A percentile compares a stretch with the other conserved stretches of the same genome.
phyloP scores from a whole-genome alignment of 805 yeast species.

The Myxozyma mucilagina region DNA sequence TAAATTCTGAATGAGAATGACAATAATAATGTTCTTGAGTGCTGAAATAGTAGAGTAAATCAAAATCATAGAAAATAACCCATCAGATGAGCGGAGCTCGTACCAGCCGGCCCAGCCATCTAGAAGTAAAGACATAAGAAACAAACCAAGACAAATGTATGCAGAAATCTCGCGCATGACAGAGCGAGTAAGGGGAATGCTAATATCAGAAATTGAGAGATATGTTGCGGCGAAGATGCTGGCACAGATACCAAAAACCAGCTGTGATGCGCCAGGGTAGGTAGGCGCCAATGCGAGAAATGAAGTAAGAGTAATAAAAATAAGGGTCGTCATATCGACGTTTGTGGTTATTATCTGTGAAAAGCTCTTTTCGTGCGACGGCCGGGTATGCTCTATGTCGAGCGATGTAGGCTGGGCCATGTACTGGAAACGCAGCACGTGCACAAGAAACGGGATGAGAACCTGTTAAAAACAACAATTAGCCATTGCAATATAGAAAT shows the following conservation, averaged over 20 bases:
- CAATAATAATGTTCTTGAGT: constrained; percentile 27
- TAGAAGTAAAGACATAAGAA: constrained; percentile 25
- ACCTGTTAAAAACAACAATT: constrained; percentile 1
- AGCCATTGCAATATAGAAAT: background rate
- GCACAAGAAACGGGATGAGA: constrained; percentile 28
- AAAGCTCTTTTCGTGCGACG: constrained; percentile 4
- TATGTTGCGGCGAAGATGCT: constrained; percentile 30
- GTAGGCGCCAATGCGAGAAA: constrained; percentile 29
- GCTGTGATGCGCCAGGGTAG: constrained; percentile 31
- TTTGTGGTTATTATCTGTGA: background rate
- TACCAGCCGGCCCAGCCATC: constrained; percentile 33
- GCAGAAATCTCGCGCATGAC: constrained; percentile 31
- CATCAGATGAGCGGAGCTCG: constrained; percentile 25
- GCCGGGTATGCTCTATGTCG: background rate
- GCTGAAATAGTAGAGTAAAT: constrained; percentile 29
- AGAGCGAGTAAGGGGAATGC: constrained; percentile 25
- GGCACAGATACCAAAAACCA: constrained; percentile 30
- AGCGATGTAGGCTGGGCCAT: constrained; percentile 15
- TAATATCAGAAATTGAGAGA: constrained; percentile 29
- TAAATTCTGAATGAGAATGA: constrained; percentile 29
- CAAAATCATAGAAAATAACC: constrained; percentile 18
- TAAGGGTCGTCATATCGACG: constrained; percentile 19
- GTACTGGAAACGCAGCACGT: constrained; percentile 30
- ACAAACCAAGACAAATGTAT: constrained; percentile 23
- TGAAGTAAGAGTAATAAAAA: constrained; percentile 26